phyloP scores from a whole-genome alignment of 1,284 basidiomycete genomes.

The Boletus sp. region DNA sequence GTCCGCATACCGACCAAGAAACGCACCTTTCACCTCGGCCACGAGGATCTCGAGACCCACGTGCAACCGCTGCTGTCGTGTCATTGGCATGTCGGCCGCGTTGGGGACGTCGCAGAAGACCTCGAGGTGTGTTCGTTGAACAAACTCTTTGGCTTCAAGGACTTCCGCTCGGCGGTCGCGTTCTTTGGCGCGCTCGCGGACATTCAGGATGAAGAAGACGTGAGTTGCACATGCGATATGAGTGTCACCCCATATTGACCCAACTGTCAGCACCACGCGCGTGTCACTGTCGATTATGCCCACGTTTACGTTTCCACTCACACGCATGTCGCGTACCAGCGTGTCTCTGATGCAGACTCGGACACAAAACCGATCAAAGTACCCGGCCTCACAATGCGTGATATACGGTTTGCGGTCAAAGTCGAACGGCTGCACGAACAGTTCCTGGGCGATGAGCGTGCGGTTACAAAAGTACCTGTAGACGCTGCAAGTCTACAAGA shows the following conservation, averaged over 20 bases:
- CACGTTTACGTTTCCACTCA: conserved; percentile 30
- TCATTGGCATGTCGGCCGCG: conserved; percentile 32
- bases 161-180: conserved; percentile 20
- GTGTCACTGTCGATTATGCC: conserved; percentile 27
- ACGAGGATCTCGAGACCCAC: conserved; percentile 32
- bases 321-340: conserved; percentile 36
- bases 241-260: conserved; percentile 6
- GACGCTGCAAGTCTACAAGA: conserved; percentile 12
- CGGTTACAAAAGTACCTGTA: conserved; percentile 21
- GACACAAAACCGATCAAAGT: conserved; percentile 19
- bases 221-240: conserved; percentile 18
- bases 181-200: conserved; percentile 30
- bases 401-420: conserved; percentile 46
- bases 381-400: conserved; percentile 49
- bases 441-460: conserved; percentile 25
- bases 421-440: conserved; percentile 24
- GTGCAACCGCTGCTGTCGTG: conserved; percentile 32
- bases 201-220: conserved; percentile 32
- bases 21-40: conserved; percentile 29
- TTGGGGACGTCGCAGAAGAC: conserved; percentile 8
- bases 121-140: conserved; percentile 18
- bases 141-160: conserved; percentile 30
- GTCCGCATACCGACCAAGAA: conserved; percentile 28
- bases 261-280: conserved; percentile 27
- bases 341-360: conserved; percentile 7